Base-by-base conservation (phyloP, 108 stramenopile species). In the Mediolabrus comicus region DNA sequence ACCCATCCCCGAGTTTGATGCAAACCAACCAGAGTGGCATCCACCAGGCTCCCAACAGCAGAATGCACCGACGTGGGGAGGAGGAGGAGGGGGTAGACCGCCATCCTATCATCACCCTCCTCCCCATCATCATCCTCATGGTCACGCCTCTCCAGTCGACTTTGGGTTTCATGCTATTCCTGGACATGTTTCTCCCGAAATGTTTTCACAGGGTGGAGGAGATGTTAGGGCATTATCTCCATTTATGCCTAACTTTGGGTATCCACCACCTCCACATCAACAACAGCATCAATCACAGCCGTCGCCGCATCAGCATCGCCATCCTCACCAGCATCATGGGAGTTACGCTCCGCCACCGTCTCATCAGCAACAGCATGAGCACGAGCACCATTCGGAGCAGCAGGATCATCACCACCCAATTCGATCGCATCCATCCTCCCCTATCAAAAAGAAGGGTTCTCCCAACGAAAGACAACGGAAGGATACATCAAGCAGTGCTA, bases 181-280 rank as follows among this genome's bases (percentile, higher is more conserved):
- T 24, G 74, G 65, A 27, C 63, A 72, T 22, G 26, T 34, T 16
- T 72, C 71, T 14, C 72, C 72, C 6, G 67, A 78, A n/a, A 61
- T 59, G 43, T 46, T 46, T 46, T 16, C 19, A 0, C 19, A 19
- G 8, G 43, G 43, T 12, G 43, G 43, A 66, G 32, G 55, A 58
- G 33, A 64, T 79, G 25, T 34, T 34, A 7, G 60, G 72, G 1
- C 35, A 28, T n/a, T 62, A 13, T 74, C 74, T 33, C 72, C 78
- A 38, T 68, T 62, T 51, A 68, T 52, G 59, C 49, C 60, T 14
- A 46, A 46, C 22, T 46, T 46, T 22, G 43, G 43, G 7, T 46
- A 46, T 22, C 59, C 68, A 30, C 41, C 27, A 10, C 34, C 32
- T 26, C 41, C 69, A 11, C 57, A 17, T 36, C 22, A 43, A 19